Percentiles rank a stretch among this genome's conserved stretches.
Evolutionary conservation across 495 filamentous ascomycete genomes (phyloP).

Genomic region (Penicillium bialowiezense): DNA sequence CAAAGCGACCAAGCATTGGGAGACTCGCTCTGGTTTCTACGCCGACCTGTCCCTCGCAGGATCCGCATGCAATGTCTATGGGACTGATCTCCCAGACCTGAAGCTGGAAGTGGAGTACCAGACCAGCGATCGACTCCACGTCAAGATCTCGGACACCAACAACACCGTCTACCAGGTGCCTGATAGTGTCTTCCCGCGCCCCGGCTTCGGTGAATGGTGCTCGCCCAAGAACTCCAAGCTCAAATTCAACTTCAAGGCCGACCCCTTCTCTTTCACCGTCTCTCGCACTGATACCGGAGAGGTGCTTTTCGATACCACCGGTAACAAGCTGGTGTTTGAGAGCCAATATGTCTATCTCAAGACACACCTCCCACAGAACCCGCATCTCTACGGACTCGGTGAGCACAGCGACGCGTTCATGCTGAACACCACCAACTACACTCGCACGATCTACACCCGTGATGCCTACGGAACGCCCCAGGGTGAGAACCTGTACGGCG

Average conservation of each 20-base stretch:
- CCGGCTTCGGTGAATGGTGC: constrained; percentile 7
- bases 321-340: constrained; percentile 51
- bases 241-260: constrained; percentile 6
- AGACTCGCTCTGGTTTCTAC: constrained; percentile 22
- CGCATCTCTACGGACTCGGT: constrained; percentile 56
- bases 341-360: constrained; percentile 56
- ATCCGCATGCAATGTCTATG: constrained; percentile 50
- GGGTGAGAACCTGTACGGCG: constrained; percentile 50
- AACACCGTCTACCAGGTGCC: constrained; percentile 59
- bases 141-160: constrained; percentile 55
- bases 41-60: constrained; percentile 44
- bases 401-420: constrained; percentile 51
- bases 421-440: constrained; percentile 46
- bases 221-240: constrained; percentile 14
- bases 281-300: constrained; percentile 19
- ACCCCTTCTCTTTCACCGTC: constrained; percentile 14
- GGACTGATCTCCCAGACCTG: constrained; percentile 49
- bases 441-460: constrained; percentile 62
- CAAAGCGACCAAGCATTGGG: constrained; percentile 39
- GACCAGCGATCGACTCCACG: constrained; percentile 41
- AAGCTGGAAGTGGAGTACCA: constrained; percentile 52
- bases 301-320: constrained; percentile 47
- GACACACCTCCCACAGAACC: constrained; percentile 46
- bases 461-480: constrained; percentile 38
- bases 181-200: constrained; percentile 54